These are phyloP conservation scores for Escovopsis weberi DNA, from an alignment of 2,329 filamentous ascomycete species.

Conservation along the genomic window DNA sequence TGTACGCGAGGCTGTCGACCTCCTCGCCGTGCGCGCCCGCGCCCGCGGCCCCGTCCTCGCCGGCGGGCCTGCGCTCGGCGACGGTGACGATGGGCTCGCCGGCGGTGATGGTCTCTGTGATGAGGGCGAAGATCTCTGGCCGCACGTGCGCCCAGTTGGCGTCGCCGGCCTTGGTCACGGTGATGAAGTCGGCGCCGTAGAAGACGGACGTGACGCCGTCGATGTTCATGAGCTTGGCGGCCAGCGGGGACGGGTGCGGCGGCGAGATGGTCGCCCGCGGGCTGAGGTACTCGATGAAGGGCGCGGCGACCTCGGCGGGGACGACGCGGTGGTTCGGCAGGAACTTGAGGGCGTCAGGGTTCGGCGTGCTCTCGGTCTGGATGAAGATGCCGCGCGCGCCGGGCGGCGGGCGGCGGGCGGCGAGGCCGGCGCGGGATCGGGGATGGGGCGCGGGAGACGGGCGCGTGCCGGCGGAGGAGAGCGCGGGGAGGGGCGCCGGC, in stretches of 20 bases:
- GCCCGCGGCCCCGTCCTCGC: slow-evolving; percentile 28
- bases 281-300: slow-evolving; percentile 84
- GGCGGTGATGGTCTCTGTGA: slow-evolving; percentile 79
- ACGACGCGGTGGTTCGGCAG: slow-evolving; percentile 79
- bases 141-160: slow-evolving; percentile 91
- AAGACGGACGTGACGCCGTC: slow-evolving; percentile 93
- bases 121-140: slow-evolving; percentile 86
- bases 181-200: slow-evolving; percentile 92
- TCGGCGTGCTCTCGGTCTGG: slow-evolving; percentile 89
- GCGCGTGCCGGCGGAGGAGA: slow-evolving; percentile 5
- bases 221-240: slow-evolving; percentile 78
- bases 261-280: slow-evolving; percentile 79
- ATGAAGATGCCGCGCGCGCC: slow-evolving; percentile 77
- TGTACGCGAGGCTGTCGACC: slow-evolving; percentile 59
- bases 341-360: slow-evolving; percentile 93
- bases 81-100: slow-evolving; percentile 70
- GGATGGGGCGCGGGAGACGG: background rate
- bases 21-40: slow-evolving; percentile 26
- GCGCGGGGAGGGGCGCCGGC: slow-evolving; percentile 8
- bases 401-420: slow-evolving; percentile 12
- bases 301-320: slow-evolving; percentile 53
- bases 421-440: slow-evolving; percentile 13
- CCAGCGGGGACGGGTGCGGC: slow-evolving; percentile 81
- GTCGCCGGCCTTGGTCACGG: slow-evolving; percentile 77
- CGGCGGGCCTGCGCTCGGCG: slow-evolving; percentile 44